Conservation (phyloP, 2,329 filamentous ascomycete genomes). For the Coleophoma eucalyptorum region DNA sequence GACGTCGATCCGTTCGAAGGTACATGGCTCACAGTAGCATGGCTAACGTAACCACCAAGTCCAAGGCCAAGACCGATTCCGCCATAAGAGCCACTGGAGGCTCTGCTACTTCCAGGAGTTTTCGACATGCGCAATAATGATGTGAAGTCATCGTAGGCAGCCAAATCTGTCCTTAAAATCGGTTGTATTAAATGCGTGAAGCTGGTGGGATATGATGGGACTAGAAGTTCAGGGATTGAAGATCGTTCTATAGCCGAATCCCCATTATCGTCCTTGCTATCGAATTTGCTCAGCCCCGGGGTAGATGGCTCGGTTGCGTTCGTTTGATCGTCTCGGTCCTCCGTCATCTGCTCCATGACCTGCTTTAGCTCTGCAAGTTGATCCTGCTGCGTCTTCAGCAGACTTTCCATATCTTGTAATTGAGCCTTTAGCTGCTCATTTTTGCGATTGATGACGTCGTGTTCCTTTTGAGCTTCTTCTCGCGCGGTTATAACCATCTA, state of each 20-base stretch:
- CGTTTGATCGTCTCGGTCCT: slow-evolving; percentile 68
- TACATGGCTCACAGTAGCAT: slow-evolving; percentile 24
- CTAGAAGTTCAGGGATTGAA: slow-evolving; percentile 36
- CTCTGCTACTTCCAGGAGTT: slow-evolving; percentile 54
- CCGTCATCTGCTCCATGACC: slow-evolving; percentile 84
- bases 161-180: slow-evolving; percentile 76
- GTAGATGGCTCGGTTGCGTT: slow-evolving; percentile 71
- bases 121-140: slow-evolving; percentile 69
- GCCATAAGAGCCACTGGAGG: slow-evolving; percentile 68
- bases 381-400: slow-evolving; percentile 88
- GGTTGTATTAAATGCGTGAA: slow-evolving; percentile 82
- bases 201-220: slow-evolving; percentile 60
- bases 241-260: slow-evolving; percentile 25
- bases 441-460: slow-evolving; percentile 75
- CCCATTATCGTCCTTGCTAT: slow-evolving; percentile 46
- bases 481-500: slow-evolving; percentile 91
- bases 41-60: slow-evolving; percentile 39
- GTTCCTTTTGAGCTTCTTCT: slow-evolving; percentile 81
- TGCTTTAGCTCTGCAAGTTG: slow-evolving; percentile 87
- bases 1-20: slow-evolving; percentile 57
- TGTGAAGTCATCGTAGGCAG: slow-evolving; percentile 81
- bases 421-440: slow-evolving; percentile 86
- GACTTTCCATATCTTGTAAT: slow-evolving; percentile 77
- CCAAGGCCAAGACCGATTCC: slow-evolving; percentile 45
- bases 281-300: slow-evolving; percentile 69